Evolutionary conservation across 2,329 filamentous ascomycete species (phyloP).

Genomic region (Alternaria tenuissima): DNA sequence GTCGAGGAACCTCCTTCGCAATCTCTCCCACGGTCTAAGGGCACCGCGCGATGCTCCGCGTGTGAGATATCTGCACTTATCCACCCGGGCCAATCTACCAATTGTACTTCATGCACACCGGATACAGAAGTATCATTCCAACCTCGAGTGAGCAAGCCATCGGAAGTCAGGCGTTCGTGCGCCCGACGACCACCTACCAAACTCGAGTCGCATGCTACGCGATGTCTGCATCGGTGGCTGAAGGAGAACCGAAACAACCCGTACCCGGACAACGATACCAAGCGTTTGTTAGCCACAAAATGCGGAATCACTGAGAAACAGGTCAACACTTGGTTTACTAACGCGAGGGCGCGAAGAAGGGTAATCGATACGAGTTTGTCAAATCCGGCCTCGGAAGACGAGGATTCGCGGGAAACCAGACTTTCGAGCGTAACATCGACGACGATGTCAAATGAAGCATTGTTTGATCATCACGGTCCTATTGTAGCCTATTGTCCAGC

Average conservation of each 20-base stretch:
- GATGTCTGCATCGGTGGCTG: constrained; percentile 41
- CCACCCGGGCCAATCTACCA: constrained; percentile 14
- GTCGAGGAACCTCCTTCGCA: not conserved
- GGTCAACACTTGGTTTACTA: constrained; percentile 48
- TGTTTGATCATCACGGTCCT: not conserved
- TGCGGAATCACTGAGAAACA: constrained; percentile 48
- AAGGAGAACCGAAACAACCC: constrained; percentile 40
- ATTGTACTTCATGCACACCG: constrained; percentile 26
- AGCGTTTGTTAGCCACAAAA: constrained; percentile 38
- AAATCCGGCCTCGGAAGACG: constrained; percentile 29
- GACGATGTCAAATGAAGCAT: constrained; percentile 10
- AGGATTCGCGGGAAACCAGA: constrained; percentile 24
- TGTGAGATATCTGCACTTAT: constrained; percentile 33
- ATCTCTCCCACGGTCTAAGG: not conserved
- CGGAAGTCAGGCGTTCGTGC: constrained; percentile 38
- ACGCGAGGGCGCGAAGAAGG: constrained; percentile 42
- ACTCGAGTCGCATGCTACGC: constrained; percentile 40
- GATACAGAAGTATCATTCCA: constrained; percentile 19
- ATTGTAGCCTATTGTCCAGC: constrained; percentile 17
- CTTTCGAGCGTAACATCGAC: constrained; percentile 18
- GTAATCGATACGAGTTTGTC: constrained; percentile 24
- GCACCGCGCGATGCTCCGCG: constrained; percentile 28
- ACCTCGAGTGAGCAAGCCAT: constrained; percentile 11
- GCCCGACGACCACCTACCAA: constrained; percentile 38
- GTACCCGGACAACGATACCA: constrained; percentile 42